Percentiles rank a stretch among this genome's conserved stretches.
Conservation (phyloP, 805 yeast genomes). For the Saturnispora silvae region DNA sequence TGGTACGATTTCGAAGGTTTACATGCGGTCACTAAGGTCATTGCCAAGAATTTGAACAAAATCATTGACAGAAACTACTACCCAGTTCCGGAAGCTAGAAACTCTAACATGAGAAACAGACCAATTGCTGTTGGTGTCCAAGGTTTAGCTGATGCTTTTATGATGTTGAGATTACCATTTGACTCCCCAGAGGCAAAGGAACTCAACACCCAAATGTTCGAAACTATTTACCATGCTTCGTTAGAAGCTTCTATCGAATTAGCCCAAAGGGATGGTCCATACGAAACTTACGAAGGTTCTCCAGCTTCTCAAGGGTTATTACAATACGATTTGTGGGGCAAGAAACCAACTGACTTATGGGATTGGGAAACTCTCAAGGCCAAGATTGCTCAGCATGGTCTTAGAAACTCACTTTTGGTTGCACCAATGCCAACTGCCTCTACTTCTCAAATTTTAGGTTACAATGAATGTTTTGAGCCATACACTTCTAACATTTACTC, state of each 20-base stretch:
- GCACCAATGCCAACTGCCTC: conserved; percentile 66
- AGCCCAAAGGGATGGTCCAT: conserved; percentile 40
- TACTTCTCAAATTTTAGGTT: conserved; percentile 51
- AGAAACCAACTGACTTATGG: conserved; percentile 48
- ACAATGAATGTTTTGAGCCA: conserved; percentile 55
- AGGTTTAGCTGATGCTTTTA: conserved; percentile 51
- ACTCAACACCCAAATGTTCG: conserved; percentile 49
- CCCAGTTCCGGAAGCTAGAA: conserved; percentile 45
- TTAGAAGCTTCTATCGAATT: conserved; percentile 48
- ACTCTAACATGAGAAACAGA: conserved; percentile 46
- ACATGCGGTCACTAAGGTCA: conserved; percentile 44
- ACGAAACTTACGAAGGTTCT: conserved; percentile 42
- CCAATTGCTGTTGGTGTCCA: conserved; percentile 58
- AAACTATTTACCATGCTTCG: conserved; percentile 51
- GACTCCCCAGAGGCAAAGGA: conserved; percentile 48
- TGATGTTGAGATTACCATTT: conserved; percentile 45
- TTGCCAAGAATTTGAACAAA: conserved; percentile 44
- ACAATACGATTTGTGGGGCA: conserved; percentile 49
- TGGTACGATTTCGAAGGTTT: conserved; percentile 48
- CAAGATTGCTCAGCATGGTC: conserved; percentile 37
- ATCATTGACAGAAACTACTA: conserved; percentile 47
- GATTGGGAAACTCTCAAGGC: conserved; percentile 49
- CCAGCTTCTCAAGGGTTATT: conserved; percentile 50
- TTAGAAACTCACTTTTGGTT: conserved; percentile 49
- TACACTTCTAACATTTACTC: conserved; percentile 53